These are phyloP conservation scores for Leavenworthia alabamica DNA, from an alignment of 345 rosid genomes.

Conservation along the genomic window DNA sequence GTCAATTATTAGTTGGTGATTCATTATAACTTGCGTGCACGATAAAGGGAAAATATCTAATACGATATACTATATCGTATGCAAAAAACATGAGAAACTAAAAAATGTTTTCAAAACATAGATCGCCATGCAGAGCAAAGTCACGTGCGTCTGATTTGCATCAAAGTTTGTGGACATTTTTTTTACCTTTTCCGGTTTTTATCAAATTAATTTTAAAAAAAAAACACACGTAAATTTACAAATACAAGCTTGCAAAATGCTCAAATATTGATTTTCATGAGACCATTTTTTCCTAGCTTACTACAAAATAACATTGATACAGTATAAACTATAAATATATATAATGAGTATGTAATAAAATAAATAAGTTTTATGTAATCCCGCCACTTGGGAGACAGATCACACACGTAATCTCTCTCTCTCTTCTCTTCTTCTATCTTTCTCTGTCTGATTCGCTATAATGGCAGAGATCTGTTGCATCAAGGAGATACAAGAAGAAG, in stretches of 20 bases:
- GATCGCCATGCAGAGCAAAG: conserved; percentile 29
- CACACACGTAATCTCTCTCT: conserved; percentile 25
- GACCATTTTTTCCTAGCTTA: no score
- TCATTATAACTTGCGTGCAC: conserved; percentile 37
- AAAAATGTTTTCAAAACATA: conserved; percentile 2
- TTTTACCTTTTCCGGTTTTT: conserved; percentile 4
- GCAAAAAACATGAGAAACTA: not conserved
- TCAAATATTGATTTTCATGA: no score
- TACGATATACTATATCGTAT: not conserved
- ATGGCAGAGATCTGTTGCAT: conserved; percentile 31
- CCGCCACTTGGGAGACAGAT: conserved; percentile 39
- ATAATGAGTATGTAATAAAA: not conserved
- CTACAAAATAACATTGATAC: not conserved
- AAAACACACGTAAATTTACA: not conserved
- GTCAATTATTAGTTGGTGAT: conserved; percentile 38
- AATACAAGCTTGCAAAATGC: conserved; percentile 3
- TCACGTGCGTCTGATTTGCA: conserved; percentile 55
- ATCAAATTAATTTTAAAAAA: not conserved
- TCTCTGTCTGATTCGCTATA: conserved; percentile 1
- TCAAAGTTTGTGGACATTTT: conserved; percentile 40
- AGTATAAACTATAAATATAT: no score
- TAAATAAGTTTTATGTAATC: conserved; percentile 17
- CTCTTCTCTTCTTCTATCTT: not conserved
- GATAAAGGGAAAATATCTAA: conserved; percentile 16
- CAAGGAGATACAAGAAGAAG: conserved; percentile 31